A percentile compares a stretch with the other conserved stretches of the same genome.
These are phyloP conservation scores for Xylaria sp. DNA, from an alignment of 2,329 filamentous ascomycete species.

Conservation along the genomic window DNA sequence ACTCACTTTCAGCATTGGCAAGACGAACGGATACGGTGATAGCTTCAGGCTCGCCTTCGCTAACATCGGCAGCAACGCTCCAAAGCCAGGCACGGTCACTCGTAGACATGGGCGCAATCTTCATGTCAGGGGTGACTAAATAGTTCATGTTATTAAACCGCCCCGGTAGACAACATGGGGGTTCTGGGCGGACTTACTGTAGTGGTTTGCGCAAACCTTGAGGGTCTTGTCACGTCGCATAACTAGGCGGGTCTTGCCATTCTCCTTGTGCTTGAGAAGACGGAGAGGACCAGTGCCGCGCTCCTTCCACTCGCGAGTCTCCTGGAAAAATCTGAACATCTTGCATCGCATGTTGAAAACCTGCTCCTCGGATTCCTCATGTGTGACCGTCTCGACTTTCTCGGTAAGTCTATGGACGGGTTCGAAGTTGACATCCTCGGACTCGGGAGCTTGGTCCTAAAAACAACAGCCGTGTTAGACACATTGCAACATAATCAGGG, in stretches of 20 bases:
- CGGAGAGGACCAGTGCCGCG: conserved; percentile 96
- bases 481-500: background rate
- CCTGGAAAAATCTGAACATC: conserved; percentile 97
- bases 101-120: conserved; percentile 96
- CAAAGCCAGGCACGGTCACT: conserved; percentile 99
- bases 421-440: conserved; percentile 95
- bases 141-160: conserved; percentile 35
- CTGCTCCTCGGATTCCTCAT: conserved; percentile 98
- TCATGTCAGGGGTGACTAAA: conserved; percentile 96
- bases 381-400: conserved; percentile 97
- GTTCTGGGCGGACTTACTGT: conserved; percentile 72
- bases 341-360: conserved; percentile 99
- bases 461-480: conserved; percentile 29
- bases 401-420: conserved; percentile 96
- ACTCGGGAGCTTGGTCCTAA: conserved; percentile 78
- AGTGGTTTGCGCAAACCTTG: conserved; percentile 99
- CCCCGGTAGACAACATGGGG: background rate
- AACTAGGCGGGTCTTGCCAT: conserved; percentile 95
- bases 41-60: conserved; percentile 96
- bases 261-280: conserved; percentile 98
- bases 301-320: conserved; percentile 98
- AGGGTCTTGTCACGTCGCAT: conserved; percentile 99
- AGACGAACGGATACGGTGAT: conserved; percentile 97
- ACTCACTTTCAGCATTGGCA: conserved; percentile 95
- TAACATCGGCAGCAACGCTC: conserved; percentile 98